Evolutionary conservation across 2,329 filamentous ascomycete genomes (phyloP), one percentile per base, ranked within the genome.

Genomic region (Berkeleyomyces rouxiae): DNA sequence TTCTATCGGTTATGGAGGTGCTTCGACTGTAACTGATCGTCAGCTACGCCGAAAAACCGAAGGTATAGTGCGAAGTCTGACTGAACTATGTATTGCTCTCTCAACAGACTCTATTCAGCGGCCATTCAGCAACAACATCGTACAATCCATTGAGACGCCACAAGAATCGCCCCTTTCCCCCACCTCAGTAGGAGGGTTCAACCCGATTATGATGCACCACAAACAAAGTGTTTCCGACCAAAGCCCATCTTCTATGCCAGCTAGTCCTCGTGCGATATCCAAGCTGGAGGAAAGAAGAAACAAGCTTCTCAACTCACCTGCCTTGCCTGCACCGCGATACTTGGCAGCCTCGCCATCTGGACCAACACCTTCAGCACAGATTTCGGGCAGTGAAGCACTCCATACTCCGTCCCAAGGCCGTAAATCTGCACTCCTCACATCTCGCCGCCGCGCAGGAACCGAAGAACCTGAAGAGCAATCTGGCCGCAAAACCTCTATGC

Each of bases 21-120:
- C 60, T 3, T 72, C 75, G 10, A 77, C 77, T 0, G 74, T 84
- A 9, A 85, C 88, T 0, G 92, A 99, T 71, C 83, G 93, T 59
- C 89, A 95, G 70, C 78, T 96, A 13, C 84, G 90, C 58, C 84
- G 92, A 66, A 96, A 96, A 73, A 89, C 90, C 37, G 92, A 99
- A 70, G 90, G 87, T 70, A 84, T 99, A 70, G 97, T 93, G 71
- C 86, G 92, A 61, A 93, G 88, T 69, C 75, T 99, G 67, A 97
- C 92, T 0, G 93, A 99, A 72, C 78, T 99, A 5, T 96, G 90
- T 70, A 81, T 99, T 63, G 88, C 90, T 0, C 76, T 99, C 61
- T 84, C 85, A 39, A 87, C 88, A 66, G 81, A 83, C 47, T 71
- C 70, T 3, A 69, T 71, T 13, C 61, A 60, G n/a, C 53, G 67